These are phyloP conservation scores for Phialocephala sp. DNA, from an alignment of 2,329 filamentous ascomycete genomes.

Conservation along the genomic window DNA sequence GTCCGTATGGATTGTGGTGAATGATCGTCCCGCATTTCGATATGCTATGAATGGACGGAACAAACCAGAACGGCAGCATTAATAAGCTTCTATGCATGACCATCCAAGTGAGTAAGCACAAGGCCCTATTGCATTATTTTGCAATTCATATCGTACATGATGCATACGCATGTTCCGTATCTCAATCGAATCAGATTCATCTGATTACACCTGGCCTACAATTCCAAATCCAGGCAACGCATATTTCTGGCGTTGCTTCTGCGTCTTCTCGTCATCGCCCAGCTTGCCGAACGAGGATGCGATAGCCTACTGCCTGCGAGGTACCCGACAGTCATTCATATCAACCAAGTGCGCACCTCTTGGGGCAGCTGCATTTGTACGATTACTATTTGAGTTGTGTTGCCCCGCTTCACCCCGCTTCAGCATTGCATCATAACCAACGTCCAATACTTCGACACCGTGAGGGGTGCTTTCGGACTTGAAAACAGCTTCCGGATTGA, in stretches of 20 bases:
- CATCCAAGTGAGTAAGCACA: neutral
- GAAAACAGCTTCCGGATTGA: neutral
- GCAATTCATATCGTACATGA: neutral
- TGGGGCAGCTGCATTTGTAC: neutral
- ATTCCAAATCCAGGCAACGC: constrained; percentile 3
- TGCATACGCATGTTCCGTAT: neutral
- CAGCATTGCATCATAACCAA: neutral
- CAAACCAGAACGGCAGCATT: constrained; percentile 7
- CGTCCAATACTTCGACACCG: neutral
- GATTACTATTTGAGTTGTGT: neutral
- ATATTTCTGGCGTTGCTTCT: neutral
- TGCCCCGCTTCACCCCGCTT: neutral
- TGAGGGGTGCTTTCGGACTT: neutral
- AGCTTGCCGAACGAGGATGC: neutral
- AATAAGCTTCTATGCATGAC: constrained; percentile 21
- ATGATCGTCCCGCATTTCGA: constrained; percentile 6
- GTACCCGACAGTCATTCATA: neutral
- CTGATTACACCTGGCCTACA: neutral
- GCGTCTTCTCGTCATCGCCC: neutral
- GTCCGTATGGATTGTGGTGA: constrained; percentile 12
- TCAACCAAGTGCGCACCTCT: neutral
- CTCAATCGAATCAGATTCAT: constrained; percentile 9
- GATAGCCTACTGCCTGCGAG: constrained; percentile 1
- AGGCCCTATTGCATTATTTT: neutral
- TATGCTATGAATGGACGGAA: constrained; percentile 11